Evolutionary conservation across 2,329 filamentous ascomycete genomes (phyloP), one percentile per base, ranked within the genome.

Genomic region (Trichoderma gracile): DNA sequence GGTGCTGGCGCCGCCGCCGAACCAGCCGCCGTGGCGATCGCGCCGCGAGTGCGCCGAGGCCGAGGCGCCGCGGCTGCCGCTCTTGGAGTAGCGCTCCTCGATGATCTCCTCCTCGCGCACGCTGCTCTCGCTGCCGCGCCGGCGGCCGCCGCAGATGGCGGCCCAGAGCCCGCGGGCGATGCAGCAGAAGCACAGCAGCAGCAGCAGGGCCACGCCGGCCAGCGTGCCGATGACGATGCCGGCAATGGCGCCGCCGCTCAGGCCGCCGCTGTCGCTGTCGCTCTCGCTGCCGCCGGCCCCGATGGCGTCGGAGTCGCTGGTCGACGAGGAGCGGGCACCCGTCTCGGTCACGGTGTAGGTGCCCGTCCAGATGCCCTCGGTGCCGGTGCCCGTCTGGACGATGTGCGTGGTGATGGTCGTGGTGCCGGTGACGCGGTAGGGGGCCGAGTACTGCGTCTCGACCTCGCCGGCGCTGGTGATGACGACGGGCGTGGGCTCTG

Each of bases 141-240:
- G 80, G 69, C 79, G 80, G 70, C 86, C 82, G 38, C 88, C 88
- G 68, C 91, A 85, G 69, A 90, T 74, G 55, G 83, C 82, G 67
- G 85, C 81, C 82, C 86, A 89, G 49, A 88, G 78, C 15, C 85
- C 85, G 68, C 84, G 82, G 65, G 84, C 81, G 66, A 88, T 87
- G 79, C 89, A 91, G 82, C 87, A 93, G 78, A 91, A 87, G 80
- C 89, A 92, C 71, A 93, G 78, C 8, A 91, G 82, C 5, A 89
- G 78, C 23, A 93, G 83, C 2, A 93, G 79, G 46, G 83, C 76
- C 42, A 92, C 80, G 67, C 89, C 90, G 15, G 84, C 83, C 55
- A 93, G 81, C 12, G 86, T 84, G 67, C 90, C 90, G 63, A 93
- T 88, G 68, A 93, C 90, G 71, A 93, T 93, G 66, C 90, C 90